A percentile compares a stretch with the other conserved stretches of the same genome.
Evolutionary conservation across 2,329 filamentous ascomycete genomes (phyloP).

Genomic region (Bipolaris victoriae): DNA sequence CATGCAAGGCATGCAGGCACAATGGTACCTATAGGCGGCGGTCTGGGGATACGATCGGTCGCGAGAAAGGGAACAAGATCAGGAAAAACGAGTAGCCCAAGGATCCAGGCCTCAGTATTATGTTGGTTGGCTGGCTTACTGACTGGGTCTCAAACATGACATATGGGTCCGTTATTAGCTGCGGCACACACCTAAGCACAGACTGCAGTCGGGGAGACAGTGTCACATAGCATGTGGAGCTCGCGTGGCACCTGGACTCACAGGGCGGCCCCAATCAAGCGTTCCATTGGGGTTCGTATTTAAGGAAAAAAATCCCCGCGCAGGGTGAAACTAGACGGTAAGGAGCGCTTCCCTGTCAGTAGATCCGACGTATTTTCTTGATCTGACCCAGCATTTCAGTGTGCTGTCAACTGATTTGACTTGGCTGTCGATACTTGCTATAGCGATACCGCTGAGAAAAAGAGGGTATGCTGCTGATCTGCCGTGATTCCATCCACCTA

Average conservation of each 20-base stretch:
- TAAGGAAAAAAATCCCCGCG: neutral
- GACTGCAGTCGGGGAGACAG: constrained; percentile 3
- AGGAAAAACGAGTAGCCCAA: neutral
- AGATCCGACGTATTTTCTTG: neutral
- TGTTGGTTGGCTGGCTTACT: neutral
- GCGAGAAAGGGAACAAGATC: constrained; percentile 2
- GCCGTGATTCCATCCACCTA: neutral
- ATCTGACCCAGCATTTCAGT: too few relatives aligned
- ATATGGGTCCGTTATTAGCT: constrained; percentile 5
- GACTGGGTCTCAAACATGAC: constrained; percentile 4
- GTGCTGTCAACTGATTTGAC: neutral
- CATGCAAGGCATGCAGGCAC: constrained; percentile 13
- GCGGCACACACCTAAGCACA: constrained; percentile 4
- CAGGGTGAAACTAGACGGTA: neutral
- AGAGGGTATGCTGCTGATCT: neutral
- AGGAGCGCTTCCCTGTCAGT: neutral
- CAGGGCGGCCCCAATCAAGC: neutral
- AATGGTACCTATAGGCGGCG: neutral
- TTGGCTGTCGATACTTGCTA: neutral
- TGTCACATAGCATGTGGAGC: constrained; percentile 6
- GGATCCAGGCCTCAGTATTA: constrained; percentile 6
- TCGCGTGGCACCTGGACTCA: constrained; percentile 2
- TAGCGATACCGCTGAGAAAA: neutral
- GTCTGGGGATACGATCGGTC: neutral
- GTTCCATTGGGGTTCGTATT: neutral